Conservation (phyloP, 192 early-diverging fungal species). For the Allomyces arbusculus region DNA sequence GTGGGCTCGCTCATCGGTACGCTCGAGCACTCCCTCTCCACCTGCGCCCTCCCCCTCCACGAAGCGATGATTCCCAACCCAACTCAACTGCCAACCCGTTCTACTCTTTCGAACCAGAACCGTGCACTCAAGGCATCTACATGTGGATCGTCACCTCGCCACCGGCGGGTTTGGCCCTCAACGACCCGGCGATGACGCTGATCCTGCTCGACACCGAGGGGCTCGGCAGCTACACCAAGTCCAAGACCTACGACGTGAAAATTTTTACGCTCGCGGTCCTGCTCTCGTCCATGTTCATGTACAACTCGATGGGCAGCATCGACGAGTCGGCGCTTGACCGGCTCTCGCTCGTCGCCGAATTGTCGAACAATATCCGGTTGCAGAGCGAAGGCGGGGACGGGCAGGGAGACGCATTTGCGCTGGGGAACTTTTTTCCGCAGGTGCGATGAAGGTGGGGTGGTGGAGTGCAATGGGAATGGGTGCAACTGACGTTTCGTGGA, state of each 20-base stretch:
- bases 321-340: neutral
- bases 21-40: no score
- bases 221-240: neutral
- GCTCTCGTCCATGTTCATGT: neutral
- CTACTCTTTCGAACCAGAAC: no score
- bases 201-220: neutral
- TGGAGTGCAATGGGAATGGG: no score
- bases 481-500: no score
- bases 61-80: no score
- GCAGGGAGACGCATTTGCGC: neutral
- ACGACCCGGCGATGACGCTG: neutral
- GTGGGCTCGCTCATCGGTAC: neutral
- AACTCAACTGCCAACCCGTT: no score
- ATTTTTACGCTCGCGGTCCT: neutral
- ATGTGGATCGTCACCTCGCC: neutral
- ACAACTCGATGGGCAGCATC: neutral
- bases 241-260: neutral
- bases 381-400: neutral
- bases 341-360: neutral
- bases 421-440: neutral
- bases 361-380: neutral
- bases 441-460: neutral
- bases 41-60: no score
- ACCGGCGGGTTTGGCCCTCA: neutral
- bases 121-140: neutral